phyloP scores from a whole-genome alignment of 805 yeast genomes.

The Cyberlindnera americana region DNA sequence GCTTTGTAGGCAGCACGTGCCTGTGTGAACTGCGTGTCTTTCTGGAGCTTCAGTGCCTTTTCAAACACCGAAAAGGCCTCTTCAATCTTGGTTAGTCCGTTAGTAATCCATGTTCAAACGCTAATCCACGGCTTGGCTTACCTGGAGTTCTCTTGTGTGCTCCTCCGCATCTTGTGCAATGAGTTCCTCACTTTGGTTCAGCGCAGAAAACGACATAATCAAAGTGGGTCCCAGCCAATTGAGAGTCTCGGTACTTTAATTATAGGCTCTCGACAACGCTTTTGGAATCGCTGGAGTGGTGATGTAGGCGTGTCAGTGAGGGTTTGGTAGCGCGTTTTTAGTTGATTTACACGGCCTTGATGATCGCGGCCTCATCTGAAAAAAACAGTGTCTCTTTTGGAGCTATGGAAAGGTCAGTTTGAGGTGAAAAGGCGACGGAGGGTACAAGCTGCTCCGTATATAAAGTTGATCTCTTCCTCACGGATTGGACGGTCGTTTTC shows the following conservation, averaged over 20 bases:
- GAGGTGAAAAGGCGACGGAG: slow-evolving; percentile 43
- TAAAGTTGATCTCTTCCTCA: slow-evolving; percentile 40
- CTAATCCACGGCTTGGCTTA: slow-evolving; percentile 19
- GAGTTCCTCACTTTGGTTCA: slow-evolving; percentile 75
- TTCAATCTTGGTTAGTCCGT: slow-evolving; percentile 42
- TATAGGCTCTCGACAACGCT: too few species aligned
- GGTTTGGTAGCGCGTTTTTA: too few species aligned
- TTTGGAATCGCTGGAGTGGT: too few species aligned
- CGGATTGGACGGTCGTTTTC: slow-evolving; percentile 29
- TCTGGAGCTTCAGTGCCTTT: slow-evolving; percentile 62
- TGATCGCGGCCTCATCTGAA: too few species aligned
- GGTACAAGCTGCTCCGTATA: slow-evolving; percentile 43
- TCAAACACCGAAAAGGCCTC: slow-evolving; percentile 77
- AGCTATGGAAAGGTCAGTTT: slow-evolving; percentile 7
- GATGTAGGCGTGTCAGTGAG: too few species aligned
- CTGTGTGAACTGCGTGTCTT: slow-evolving; percentile 39
- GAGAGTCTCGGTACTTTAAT: too few species aligned
- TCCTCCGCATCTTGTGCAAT: slow-evolving; percentile 70
- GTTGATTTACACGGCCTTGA: too few species aligned
- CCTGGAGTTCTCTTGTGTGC: slow-evolving; percentile 86
- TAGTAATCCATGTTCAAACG: slow-evolving; percentile 1
- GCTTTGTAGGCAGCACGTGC: slow-evolving; percentile 57
- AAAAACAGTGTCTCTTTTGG: too few species aligned
- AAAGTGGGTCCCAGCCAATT: too few species aligned
- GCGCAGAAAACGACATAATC: slow-evolving; percentile 49